These are phyloP conservation scores for Brasenia schreberi DNA, from an alignment of 164 flowering plant species.

Conservation along the genomic window DNA sequence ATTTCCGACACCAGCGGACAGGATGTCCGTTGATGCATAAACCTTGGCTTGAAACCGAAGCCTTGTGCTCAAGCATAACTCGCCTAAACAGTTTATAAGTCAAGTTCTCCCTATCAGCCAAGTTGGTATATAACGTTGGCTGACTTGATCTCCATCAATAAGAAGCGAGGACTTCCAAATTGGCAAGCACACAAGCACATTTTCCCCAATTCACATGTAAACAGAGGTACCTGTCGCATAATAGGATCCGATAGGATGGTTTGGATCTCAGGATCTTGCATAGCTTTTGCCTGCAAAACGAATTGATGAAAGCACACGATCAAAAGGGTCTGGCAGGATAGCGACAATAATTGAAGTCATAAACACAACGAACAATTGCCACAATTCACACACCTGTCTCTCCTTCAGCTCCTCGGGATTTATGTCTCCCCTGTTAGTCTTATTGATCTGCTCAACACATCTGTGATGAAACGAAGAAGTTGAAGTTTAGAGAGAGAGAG, in stretches of 20 bases:
- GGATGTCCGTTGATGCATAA: no score
- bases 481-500: not conserved
- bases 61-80: no score
- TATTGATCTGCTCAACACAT: slow-evolving; percentile 86
- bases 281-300: slow-evolving; percentile 64
- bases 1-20: no score
- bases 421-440: slow-evolving; percentile 80
- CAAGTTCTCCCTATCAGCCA: no score
- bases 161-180: no score
- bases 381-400: slow-evolving; percentile 55
- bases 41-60: no score
- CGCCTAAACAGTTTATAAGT: no score
- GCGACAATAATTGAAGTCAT: no score
- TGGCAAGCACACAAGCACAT: not conserved
- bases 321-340: not conserved
- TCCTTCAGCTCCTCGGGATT: slow-evolving; percentile 88
- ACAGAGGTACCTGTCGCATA: slow-evolving; percentile 81
- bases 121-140: no score
- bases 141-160: no score
- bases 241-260: slow-evolving; percentile 88
- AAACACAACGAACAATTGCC: not conserved
- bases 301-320: not conserved
- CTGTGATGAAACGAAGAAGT: slow-evolving; percentile 23
- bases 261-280: slow-evolving; percentile 97
- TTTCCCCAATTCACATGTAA: no score